Evolutionary conservation across 2,329 filamentous ascomycete genomes (phyloP), one percentile per base, ranked within the genome.

Genomic region (Neoascochyta sp.): DNA sequence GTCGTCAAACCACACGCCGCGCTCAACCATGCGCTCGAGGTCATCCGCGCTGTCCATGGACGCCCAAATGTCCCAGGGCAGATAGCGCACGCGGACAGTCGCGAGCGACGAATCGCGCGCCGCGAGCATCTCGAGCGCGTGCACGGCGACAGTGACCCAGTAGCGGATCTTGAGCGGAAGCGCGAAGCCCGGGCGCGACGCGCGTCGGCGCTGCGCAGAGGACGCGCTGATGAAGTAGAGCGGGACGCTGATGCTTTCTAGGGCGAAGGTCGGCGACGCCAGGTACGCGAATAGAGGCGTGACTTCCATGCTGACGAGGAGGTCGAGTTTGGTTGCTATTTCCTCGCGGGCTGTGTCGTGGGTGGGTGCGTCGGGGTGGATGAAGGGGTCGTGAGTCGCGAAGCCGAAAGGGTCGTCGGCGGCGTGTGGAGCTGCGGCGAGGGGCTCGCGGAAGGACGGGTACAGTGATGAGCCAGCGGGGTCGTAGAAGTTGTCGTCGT

Each of bases 401-500:
- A 62, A 45, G 24, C 49, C 51, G 16, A 56, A 60, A 16, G 50
- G 46, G 32, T 61, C 54, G 29, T 47, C 36, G 17, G 41, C 24
- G 12, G 38, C 33, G 7, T 30, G n/a, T 9, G 38, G 9, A 15
- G 35, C 27, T 6, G 36, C 16, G 5, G 41, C 20, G 1, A 32
- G 1, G 2, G 41, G 31, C 16, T 24, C 35, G 9, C 32, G 42
- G 35, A 54, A 54, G 2, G 43, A 37, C 3, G 57, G 57, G 27
- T 60, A 60, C 3, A 62, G 29, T 3, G 36, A 36, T 5, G 31
- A 20, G 18, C 57, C 48, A 9, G 39, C 36, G 3, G 57, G 46
- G 4, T 50, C 43, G 33, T 60, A 62, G 29, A 54, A 45, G 36
- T 61, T 61, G 37, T 61, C 56, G 32, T 62, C 53, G 43, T 62